phyloP scores from a whole-genome alignment of 352 stramenopile species.

The Peronospora farinosa region DNA sequence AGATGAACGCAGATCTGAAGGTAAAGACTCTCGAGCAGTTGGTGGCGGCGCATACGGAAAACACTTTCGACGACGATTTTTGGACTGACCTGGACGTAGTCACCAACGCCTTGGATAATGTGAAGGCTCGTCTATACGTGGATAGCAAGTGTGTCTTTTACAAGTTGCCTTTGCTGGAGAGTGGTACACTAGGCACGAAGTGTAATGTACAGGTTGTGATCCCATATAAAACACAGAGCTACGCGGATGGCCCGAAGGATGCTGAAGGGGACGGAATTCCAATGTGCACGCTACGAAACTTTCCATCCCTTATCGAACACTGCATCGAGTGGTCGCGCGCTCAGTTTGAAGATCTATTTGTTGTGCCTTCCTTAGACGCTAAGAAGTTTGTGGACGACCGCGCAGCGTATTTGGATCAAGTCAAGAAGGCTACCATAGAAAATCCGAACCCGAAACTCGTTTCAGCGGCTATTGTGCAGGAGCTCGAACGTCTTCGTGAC shows the following conservation, averaged over 20 bases:
- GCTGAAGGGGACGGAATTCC: constrained; percentile 97
- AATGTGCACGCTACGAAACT: constrained; percentile 99
- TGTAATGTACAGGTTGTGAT: constrained; percentile 93
- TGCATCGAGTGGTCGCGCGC: constrained; percentile 98
- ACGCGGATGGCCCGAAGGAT: constrained; percentile 93
- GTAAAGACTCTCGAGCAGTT: constrained; percentile 80
- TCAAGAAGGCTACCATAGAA: constrained; percentile 61
- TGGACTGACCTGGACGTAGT: constrained; percentile 89
- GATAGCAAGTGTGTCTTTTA: constrained; percentile 98
- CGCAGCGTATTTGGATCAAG: constrained; percentile 63
- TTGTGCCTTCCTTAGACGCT: constrained; percentile 70
- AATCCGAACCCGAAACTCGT: constrained; percentile 69
- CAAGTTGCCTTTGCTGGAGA: constrained; percentile 95
- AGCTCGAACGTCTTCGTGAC: constrained; percentile 59
- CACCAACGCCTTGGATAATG: constrained; percentile 99
- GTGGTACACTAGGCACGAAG: constrained; percentile 97
- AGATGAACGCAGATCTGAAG: constrained; percentile 73
- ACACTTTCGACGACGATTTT: constrained; percentile 76
- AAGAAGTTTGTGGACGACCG: constrained; percentile 84
- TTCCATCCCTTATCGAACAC: constrained; percentile 93
- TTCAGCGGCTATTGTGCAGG: constrained; percentile 58
- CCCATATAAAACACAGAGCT: constrained; percentile 89
- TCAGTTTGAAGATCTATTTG: constrained; percentile 82
- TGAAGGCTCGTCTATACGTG: constrained; percentile 96
- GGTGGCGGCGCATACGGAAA: constrained; percentile 73